Base-by-base conservation (phyloP, 768 basidiomycete species). In the Tephrocybe sp. region DNA sequence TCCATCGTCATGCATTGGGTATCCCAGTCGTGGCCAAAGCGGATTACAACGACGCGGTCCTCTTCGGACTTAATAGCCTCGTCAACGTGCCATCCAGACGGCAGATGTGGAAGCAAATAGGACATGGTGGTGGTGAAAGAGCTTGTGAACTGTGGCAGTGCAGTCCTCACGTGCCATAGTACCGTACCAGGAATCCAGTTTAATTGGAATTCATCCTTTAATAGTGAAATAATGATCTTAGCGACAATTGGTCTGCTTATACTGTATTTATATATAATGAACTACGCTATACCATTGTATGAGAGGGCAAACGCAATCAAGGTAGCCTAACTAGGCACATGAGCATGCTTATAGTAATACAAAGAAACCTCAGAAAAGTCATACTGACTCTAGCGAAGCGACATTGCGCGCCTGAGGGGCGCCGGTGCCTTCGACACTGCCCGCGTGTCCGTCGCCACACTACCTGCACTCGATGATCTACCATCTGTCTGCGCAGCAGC, bases 61-160 rank as follows among this genome's bases (percentile, higher is more conserved):
- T 99, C 97, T 68, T 99, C 97, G 0, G 92, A 95, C 59, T 97
- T 92, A 69, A 99, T 98, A 7, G 97, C 93, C 66, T 98, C 95
- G 64, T 99, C 97, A 54, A 99, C 97, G 65, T 99, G 97, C 96
- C 96, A 98, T 34, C 94, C 92, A 60, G 89, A 90, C 0, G 87
- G 89, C 3, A 94, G 77, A 61, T 93, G 90, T 0, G 90, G 89
- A 11, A 93, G 81, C 65, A 92, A 92, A 68, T 92, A 93, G 12
- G 91, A 92, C 91, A 94, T 93, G 49, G 38, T 45, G 39, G 13
- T 31, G 14, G 32, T 45, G 20, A 9, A 36, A 39, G 16, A 34
- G 31, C 34, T n/a, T 30, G 22, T 8, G 20, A 42, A n/a, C 7
- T 23, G 22, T 42, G 41, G 26, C 41, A 36, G 13, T 36, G 35